phyloP scores from a whole-genome alignment of 73 alveolate species.

The Paramecium biaurelia region DNA sequence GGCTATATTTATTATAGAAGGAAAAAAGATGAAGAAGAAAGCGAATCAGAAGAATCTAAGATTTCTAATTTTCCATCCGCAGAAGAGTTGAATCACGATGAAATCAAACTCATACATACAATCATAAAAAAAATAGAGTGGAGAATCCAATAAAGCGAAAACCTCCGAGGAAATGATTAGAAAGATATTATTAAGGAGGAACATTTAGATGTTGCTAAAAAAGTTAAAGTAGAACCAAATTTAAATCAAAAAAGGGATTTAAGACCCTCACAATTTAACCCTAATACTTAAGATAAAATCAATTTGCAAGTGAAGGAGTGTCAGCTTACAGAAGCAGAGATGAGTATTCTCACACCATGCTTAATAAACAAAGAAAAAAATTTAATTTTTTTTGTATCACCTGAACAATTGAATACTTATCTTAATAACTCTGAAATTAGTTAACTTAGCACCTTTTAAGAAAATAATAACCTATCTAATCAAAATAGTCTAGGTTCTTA shows the following conservation, averaged over 20 bases:
- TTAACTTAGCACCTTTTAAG: background rate
- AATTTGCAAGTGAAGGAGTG: background rate
- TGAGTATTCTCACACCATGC: background rate
- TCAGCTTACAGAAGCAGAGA: background rate
- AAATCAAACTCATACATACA: background rate
- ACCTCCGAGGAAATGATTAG: background rate
- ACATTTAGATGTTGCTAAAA: background rate
- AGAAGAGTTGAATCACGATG: conserved; percentile 38
- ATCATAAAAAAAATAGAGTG: conserved; percentile 34
- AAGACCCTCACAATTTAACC: background rate
- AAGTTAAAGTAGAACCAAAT: background rate
- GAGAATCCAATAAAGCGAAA: conserved; percentile 31
- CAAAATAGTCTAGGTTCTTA: conserved; percentile 7
- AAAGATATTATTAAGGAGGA: background rate
- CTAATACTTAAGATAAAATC: background rate
- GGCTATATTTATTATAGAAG: background rate
- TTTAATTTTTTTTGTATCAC: background rate
- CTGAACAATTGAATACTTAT: background rate
- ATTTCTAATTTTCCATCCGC: conserved; percentile 8
- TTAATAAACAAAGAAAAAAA: conserved; percentile 17
- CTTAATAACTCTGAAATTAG: background rate
- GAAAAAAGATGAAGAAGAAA: conserved; percentile 1
- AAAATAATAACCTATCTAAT: background rate
- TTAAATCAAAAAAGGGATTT: background rate
- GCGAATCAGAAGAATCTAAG: conserved; percentile 13